Base-by-base conservation (phyloP, 257 asterid species). In the Linderniella brevidens region DNA sequence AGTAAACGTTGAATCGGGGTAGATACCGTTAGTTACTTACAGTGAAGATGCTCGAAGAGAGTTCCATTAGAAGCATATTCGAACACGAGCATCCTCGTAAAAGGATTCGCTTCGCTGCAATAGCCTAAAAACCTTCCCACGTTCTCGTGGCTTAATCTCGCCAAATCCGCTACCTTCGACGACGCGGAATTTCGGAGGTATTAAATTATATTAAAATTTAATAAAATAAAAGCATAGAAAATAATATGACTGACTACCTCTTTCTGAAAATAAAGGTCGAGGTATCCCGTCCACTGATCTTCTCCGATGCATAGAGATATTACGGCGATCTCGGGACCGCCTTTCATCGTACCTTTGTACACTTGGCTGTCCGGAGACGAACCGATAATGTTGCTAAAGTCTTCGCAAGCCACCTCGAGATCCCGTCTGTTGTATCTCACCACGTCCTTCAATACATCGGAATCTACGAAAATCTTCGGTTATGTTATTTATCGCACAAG, bases 31-130 rank as follows among this genome's bases (percentile, higher is more conserved):
- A n/a, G n/a, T 11, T 25, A 63, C 80, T 48, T 66, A 87, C 97
- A 71, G 54, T 83, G 97, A 41, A 87, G 88, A 63, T 83, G 97
- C 60, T 87, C 97, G 37, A 64, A 74, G 48, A 87, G 73, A 46
- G 97, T 71, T 50, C 97, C 97, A 18, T 87, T 87, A 10, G 97
- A 90, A 41, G 95, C 92, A 56, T 87, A 87, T 54, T 87, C 93
- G 41, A 80, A 80, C 42, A 83, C 95, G 73, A 87, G 77, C 95
- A 87, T 83, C 65, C 93, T 60, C 5, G 92, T 74, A 57, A 80
- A 78, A 11, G 95, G 95, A 48, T 50, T 61, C 58, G 57, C 71
- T 50, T 80, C 97, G 55, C 75, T 73, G 58, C 95, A 87, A 44
- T 69, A 83, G 17, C 97, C 97, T 4, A 87, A 64, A 55, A 87